Evolutionary conservation across 106 monocot genomes (phyloP), one percentile per base, ranked within the genome.

Genomic region (Dendrobium chrysotoxum): DNA sequence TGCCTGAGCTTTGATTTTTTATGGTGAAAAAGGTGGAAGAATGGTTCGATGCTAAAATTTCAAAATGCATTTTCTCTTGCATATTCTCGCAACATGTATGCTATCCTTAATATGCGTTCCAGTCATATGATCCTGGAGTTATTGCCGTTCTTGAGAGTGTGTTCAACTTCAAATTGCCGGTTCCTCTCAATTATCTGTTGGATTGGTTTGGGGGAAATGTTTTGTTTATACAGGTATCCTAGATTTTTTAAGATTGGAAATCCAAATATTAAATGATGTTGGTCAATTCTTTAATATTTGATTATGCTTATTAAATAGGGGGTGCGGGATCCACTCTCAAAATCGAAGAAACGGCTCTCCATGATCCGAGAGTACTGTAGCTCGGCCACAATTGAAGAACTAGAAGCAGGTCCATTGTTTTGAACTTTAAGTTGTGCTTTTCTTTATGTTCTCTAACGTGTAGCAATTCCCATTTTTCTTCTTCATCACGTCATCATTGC

Each of bases 91-190:
- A 41, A 40, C 47, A 25, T 76, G 26, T 10, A 2, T 12, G 76
- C 77, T 31, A 68, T 85, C 83, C 89, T 85, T 91, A 81, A 96
- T 73, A 61, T 78, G 23, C 40, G 61, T 72, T 81, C 11, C 74
- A 98, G 97, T 95, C 98, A 73, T 90, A 93, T 86, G 98, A 99
- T 90, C 98, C 98, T 75, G 98, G 98, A 12, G 93, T 85, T 55
- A 78, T 82, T 44, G 66, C 85, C 0, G 85, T 99, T 82, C 42
- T 99, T 28, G 95, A 93, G 83, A 86, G 89, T 38, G 79, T 99
- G 58, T 85, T 95, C 42, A 91, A 80, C 68, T 90, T 95, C 81
- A 88, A 81, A 71, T 67, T 93, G 66, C 84, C 83, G 53, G 82
- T 99, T 84, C 99, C 99, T 84, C 88, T 99, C 42, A 99, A 95